These are phyloP conservation scores for Xylariaceae sp. DNA, from an alignment of 2,329 filamentous ascomycete species.

Conservation along the genomic window DNA sequence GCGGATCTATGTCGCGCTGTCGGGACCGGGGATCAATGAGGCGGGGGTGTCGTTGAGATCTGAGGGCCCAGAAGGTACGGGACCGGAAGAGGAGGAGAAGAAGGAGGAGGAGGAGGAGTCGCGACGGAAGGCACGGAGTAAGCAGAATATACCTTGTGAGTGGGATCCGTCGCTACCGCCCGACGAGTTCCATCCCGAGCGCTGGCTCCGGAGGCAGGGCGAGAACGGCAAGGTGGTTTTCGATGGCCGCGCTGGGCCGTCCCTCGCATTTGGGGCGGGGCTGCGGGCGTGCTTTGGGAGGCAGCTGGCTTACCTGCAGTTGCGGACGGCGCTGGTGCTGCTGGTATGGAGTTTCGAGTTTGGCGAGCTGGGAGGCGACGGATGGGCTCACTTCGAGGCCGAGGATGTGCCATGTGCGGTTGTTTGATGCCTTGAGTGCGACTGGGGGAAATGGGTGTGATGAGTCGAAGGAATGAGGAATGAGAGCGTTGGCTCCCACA, in stretches of 20 bases:
- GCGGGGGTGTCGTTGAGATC: neutral
- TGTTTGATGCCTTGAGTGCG: too few species aligned
- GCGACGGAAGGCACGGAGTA: too few species aligned
- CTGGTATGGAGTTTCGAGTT: too few species aligned
- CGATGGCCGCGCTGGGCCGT: neutral
- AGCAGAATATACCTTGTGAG: too few species aligned
- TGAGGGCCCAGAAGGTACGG: neutral
- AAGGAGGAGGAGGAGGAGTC: neutral
- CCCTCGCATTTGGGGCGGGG: neutral
- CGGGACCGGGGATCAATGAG: slow-evolving; percentile 1
- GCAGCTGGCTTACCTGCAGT: neutral
- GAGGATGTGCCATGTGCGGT: too few species aligned
- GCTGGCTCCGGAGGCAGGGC: slow-evolving; percentile 1
- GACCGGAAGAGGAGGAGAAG: neutral
- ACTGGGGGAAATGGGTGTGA: too few species aligned
- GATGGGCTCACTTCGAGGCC: too few species aligned
- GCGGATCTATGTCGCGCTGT: slow-evolving; percentile 1
- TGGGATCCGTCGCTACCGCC: slow-evolving; percentile 3
- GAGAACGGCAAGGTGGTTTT: neutral
- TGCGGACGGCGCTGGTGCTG: neutral
- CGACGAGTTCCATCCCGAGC: slow-evolving; percentile 1
- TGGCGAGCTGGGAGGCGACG: too few species aligned
- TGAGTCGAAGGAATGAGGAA: too few species aligned
- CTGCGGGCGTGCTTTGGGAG: neutral
- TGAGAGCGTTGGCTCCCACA: too few species aligned